Evolutionary conservation across 2,329 filamentous ascomycete genomes (phyloP).

Genomic region (Pestalotiopsis sp.): DNA sequence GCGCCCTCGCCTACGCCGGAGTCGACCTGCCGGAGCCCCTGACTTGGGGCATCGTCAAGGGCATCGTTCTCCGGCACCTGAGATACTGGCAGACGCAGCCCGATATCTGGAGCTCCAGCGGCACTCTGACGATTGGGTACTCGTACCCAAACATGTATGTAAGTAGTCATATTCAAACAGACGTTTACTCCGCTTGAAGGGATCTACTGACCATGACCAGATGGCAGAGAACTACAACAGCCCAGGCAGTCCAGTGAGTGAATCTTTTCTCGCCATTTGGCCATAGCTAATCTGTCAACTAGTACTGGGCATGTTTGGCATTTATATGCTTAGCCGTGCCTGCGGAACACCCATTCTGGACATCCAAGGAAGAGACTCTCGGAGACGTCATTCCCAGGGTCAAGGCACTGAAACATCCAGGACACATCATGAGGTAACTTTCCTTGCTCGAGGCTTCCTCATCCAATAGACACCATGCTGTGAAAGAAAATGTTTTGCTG

Average conservation of each 20-base stretch:
- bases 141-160: constrained; percentile 77
- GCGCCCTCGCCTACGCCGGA: constrained; percentile 74
- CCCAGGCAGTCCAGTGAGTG: constrained; percentile 61
- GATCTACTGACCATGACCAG: constrained; percentile 33
- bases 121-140: constrained; percentile 77
- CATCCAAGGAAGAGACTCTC: constrained; percentile 65
- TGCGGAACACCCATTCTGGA: constrained; percentile 75
- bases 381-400: constrained; percentile 58
- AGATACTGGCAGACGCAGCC: constrained; percentile 79
- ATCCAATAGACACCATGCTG: neutral
- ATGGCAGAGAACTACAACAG: constrained; percentile 86
- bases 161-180: constrained; percentile 29
- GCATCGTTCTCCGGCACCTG: constrained; percentile 72
- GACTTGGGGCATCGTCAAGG: constrained; percentile 80
- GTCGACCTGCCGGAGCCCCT: constrained; percentile 73
- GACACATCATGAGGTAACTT: constrained; percentile 66
- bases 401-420: constrained; percentile 66
- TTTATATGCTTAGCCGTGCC: constrained; percentile 76
- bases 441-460: neutral
- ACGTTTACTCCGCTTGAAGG: neutral
- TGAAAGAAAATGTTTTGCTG: constrained; percentile 6
- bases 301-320: constrained; percentile 80
- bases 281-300: constrained; percentile 23
- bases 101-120: constrained; percentile 75
- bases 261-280: neutral